These are phyloP conservation scores for Neofusicoccum sp. DNA, from an alignment of 2,329 filamentous ascomycete genomes.

Conservation along the genomic window DNA sequence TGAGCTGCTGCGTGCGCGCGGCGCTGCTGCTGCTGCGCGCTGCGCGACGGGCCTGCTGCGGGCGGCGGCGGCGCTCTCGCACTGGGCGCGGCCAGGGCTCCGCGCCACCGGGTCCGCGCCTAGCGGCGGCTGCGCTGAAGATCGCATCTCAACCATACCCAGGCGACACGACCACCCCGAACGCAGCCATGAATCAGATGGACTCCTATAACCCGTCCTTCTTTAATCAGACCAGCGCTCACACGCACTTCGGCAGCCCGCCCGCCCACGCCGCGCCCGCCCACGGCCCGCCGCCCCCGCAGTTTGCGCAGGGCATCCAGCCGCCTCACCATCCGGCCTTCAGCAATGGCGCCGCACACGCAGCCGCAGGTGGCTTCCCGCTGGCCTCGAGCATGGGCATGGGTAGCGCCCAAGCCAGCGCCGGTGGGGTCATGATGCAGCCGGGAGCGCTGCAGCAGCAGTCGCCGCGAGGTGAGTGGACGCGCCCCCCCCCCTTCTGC, in stretches of 20 bases:
- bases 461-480: slow-evolving; percentile 40
- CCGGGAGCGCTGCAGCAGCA: slow-evolving; percentile 33
- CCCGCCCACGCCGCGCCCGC: slow-evolving; percentile 15
- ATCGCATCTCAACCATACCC: slow-evolving; percentile 17
- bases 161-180: slow-evolving; percentile 14
- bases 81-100: neutral
- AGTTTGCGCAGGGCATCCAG: slow-evolving; percentile 25
- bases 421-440: slow-evolving; percentile 35
- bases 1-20: neutral
- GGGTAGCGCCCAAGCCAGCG: slow-evolving; percentile 20
- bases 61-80: neutral
- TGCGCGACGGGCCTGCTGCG: neutral
- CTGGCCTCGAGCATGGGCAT: slow-evolving; percentile 25
- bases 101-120: neutral
- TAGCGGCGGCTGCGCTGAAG: slow-evolving; percentile 11
- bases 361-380: slow-evolving; percentile 20
- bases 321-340: slow-evolving; percentile 29
- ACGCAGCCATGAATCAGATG: slow-evolving; percentile 20
- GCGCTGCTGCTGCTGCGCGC: neutral
- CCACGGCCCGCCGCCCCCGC: slow-evolving; percentile 17
- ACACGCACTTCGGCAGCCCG: slow-evolving; percentile 7
- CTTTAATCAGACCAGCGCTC: slow-evolving; percentile 17
- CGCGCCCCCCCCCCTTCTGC: slow-evolving; percentile 20
- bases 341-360: slow-evolving; percentile 27
- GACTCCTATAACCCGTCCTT: slow-evolving; percentile 18